These are phyloP conservation scores for Calocybe gambosa DNA, from an alignment of 1,284 basidiomycete genomes.

Conservation along the genomic window DNA sequence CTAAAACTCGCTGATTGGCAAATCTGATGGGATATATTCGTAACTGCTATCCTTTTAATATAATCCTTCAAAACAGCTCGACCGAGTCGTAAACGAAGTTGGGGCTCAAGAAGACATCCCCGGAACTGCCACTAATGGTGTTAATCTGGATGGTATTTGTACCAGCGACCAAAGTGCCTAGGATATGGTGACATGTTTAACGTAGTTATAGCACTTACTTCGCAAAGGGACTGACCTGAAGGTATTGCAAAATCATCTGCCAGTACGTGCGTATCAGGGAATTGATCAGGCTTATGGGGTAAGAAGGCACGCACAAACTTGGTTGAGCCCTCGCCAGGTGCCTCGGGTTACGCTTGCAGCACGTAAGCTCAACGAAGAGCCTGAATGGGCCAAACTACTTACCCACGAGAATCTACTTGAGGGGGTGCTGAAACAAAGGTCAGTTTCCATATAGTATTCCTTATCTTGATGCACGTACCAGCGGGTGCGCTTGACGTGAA, in stretches of 20 bases:
- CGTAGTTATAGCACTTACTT: neutral
- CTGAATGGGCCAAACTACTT: slow-evolving; percentile 7
- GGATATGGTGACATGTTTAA: neutral
- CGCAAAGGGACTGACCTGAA: slow-evolving; percentile 23
- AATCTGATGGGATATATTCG: neutral
- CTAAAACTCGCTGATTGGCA: too few relatives aligned
- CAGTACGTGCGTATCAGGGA: neutral
- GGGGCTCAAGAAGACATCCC: slow-evolving; percentile 36
- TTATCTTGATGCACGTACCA: slow-evolving; percentile 19
- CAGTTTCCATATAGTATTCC: neutral
- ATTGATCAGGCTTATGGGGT: neutral
- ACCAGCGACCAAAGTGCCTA: slow-evolving; percentile 31
- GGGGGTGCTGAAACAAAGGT: slow-evolving; percentile 28
- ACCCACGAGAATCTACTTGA: slow-evolving; percentile 36
- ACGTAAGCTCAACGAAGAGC: slow-evolving; percentile 9
- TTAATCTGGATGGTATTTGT: slow-evolving; percentile 37
- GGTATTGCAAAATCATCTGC: slow-evolving; percentile 36
- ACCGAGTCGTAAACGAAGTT: slow-evolving; percentile 41
- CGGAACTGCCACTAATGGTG: slow-evolving; percentile 37
- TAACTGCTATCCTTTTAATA: too few relatives aligned
- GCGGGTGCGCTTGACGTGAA: slow-evolving; percentile 33
- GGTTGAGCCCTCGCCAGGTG: slow-evolving; percentile 40
- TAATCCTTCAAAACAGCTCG: slow-evolving; percentile 33
- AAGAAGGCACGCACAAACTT: slow-evolving; percentile 31
- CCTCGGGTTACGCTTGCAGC: slow-evolving; percentile 33